Evolutionary conservation across 1,139 yeast species (phyloP), one percentile per base, ranked within the genome.

Genomic region (Pichia sp.): DNA sequence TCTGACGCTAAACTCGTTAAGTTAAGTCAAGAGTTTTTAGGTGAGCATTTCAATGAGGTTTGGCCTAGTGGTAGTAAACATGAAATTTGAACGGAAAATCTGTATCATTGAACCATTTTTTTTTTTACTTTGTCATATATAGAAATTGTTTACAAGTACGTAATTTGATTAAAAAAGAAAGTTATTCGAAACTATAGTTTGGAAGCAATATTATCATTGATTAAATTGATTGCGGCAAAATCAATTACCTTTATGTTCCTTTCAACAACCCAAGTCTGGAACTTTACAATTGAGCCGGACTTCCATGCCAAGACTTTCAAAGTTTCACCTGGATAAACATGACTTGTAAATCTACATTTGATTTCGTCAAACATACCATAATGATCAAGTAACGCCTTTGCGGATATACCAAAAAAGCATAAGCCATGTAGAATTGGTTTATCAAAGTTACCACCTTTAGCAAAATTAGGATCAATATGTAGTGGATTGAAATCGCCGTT

Each of bases 261-360:
- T 57, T 84, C 95, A 48, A 81, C 77, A 45, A 83, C 88, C 60
- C 77, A 77, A 25, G 94, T 78, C 65, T 84, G 94, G 79, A 89
- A 91, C 48, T 78, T 69, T 47, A 91, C 82, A 52, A 71, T 66
- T 54, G 74, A 69, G 39, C 75, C 75, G n/a, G 54, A 51, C 63
- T 80, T 84, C 98, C 98, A 91, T 33, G 95, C 95, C 44, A 67
- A 67, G 32, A 91, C 78, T 57, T 72, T 74, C 61, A 91, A 72
- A 25, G 86, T 82, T 66, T 91, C 97, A 55, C 97, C 98, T n/a
- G 97, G 97, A 77, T 77, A 88, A 34, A 91, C 97, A 57, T 84
- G 80, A 56, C 91, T 91, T 26, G 95, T 76, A 62, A 91, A 91
- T 61, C 97, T 79, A 28, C 78, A 94, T 71, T 91, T 91, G 62